Evolutionary conservation across 106 monocot genomes (phyloP).

Genomic region (Narthecium ossifragum): DNA sequence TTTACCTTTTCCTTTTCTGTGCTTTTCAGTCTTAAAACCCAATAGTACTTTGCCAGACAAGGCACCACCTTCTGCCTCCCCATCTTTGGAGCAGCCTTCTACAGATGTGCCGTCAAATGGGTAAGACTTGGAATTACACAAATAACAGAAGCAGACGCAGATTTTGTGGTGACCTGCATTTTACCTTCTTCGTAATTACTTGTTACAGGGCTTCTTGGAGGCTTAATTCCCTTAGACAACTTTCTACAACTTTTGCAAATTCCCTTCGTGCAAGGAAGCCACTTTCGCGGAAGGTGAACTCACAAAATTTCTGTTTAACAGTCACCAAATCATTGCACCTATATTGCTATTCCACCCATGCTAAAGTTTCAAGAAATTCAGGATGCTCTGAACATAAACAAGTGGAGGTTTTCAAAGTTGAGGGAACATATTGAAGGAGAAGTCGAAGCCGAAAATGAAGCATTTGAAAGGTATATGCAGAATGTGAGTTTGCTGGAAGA

Average conservation of each 20-base stretch:
- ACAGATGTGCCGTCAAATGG: slow-evolving; percentile 39
- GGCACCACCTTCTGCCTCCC: slow-evolving; percentile 31
- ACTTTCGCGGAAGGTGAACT: slow-evolving; percentile 63
- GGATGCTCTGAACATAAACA: slow-evolving; percentile 73
- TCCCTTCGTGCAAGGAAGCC: slow-evolving; percentile 53
- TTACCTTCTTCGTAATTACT: not conserved
- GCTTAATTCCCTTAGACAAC: slow-evolving; percentile 60
- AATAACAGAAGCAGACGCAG: not conserved
- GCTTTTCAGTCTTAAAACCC: slow-evolving; percentile 63
- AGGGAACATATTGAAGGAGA: slow-evolving; percentile 56
- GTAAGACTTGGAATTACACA: slow-evolving; percentile 20
- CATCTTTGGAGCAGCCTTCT: slow-evolving; percentile 50
- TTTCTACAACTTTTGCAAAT: slow-evolving; percentile 48
- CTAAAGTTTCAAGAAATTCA: slow-evolving; percentile 16
- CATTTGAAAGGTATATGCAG: slow-evolving; percentile 76
- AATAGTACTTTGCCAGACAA: slow-evolving; percentile 73
- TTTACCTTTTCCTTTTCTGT: not conserved
- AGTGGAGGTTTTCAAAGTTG: slow-evolving; percentile 79
- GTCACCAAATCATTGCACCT: too few relatives aligned
- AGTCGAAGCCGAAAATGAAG: slow-evolving; percentile 76
- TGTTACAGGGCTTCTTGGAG: slow-evolving; percentile 61
- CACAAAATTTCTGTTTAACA: too few relatives aligned
- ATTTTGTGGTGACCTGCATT: too few relatives aligned
- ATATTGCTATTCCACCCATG: too few relatives aligned
- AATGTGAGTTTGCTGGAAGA: slow-evolving; percentile 72